Evolutionary conservation across 129 eudicot genomes (phyloP), one percentile per base, ranked within the genome.

Genomic region (Lactuca saligna): DNA sequence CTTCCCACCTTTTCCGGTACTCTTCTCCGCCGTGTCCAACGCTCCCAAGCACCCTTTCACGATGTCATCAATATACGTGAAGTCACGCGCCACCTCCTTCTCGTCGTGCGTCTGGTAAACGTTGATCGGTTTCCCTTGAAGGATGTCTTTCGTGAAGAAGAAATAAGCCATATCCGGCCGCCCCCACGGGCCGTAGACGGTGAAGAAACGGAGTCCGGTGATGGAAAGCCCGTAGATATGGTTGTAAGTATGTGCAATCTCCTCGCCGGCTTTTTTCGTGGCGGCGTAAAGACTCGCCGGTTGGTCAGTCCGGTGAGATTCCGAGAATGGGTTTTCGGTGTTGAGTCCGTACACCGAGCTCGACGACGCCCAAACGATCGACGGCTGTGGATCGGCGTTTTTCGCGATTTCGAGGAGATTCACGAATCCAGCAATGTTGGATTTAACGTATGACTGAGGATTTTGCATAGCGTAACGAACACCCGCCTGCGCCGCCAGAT

Each of bases 101-200:
- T 75, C 85, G 9, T 80, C 88, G 7, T 77, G 81, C 3, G 88
- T 80, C 55, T 65, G 77, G 83, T 88, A 88, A 4, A 88, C 56
- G 7, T 68, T 79, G 1, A 88, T 85, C 3, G 83, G 29, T 57
- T 82, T 88, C 0, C 87, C 82, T 32, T 82, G 85, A 0, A 88
- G 57, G 8, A 88, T 85, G 54, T 85, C 88, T 63, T 88, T 88
- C 1, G 91, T 88, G 69, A 88, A 88, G 64, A 88, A 85, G 68
- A 82, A 88, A 56, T 88, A 88, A 3, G 96, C 96, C 96, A 88
- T 88, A 51, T 88, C 96, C 17, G 96, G 96, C 57, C 96, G 72
- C 3, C 95, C 95, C 95, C 95, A 88, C 2, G 95, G 91, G 0
- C 95, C 95, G 54, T 88, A 88, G 3, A 87, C 95, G 0, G 95